Conservation (phyloP, 768 basidiomycete species). For the Serpula lacrymans region DNA sequence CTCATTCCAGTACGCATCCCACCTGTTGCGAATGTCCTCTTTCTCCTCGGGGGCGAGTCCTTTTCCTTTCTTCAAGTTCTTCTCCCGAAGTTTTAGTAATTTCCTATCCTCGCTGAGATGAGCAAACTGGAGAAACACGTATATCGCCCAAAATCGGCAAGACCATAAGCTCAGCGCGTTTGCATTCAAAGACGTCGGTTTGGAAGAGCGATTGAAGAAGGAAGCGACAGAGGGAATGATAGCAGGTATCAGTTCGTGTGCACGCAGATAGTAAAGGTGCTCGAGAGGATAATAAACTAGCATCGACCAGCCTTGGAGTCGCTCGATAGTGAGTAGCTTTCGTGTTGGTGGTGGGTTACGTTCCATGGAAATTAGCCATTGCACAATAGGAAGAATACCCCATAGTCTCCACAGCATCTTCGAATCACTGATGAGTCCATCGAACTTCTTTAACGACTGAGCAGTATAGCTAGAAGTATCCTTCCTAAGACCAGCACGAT, state of each 20-base stretch:
- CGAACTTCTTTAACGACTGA: slow-evolving; percentile 50
- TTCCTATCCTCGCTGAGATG: slow-evolving; percentile 69
- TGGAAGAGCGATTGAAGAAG: slow-evolving; percentile 38
- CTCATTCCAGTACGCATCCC: slow-evolving; percentile 71
- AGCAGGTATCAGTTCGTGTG: slow-evolving; percentile 58
- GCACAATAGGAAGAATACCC: slow-evolving; percentile 80
- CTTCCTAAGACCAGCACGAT: slow-evolving; percentile 56
- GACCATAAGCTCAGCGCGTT: slow-evolving; percentile 63
- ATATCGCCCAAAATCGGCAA: slow-evolving; percentile 77
- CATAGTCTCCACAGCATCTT: slow-evolving; percentile 75
- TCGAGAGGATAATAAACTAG: slow-evolving; percentile 78
- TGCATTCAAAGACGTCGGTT: slow-evolving; percentile 43
- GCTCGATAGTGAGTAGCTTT: slow-evolving; percentile 69
- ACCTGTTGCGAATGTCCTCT: slow-evolving; percentile 52
- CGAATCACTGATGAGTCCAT: slow-evolving; percentile 58
- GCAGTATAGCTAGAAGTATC: slow-evolving; percentile 54
- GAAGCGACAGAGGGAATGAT: slow-evolving; percentile 45
- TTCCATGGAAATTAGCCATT: slow-evolving; percentile 77
- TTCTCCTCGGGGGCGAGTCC: slow-evolving; percentile 50
- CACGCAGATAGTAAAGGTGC: slow-evolving; percentile 65
- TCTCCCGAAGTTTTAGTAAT: slow-evolving; percentile 52
- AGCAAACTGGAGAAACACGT: slow-evolving; percentile 72
- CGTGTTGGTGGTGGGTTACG: slow-evolving; percentile 69
- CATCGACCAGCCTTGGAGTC: slow-evolving; percentile 73
- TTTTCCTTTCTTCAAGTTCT: slow-evolving; percentile 54